phyloP scores from a whole-genome alignment of 2,329 filamentous ascomycete species.

The Trichoderma atrobrunneum region DNA sequence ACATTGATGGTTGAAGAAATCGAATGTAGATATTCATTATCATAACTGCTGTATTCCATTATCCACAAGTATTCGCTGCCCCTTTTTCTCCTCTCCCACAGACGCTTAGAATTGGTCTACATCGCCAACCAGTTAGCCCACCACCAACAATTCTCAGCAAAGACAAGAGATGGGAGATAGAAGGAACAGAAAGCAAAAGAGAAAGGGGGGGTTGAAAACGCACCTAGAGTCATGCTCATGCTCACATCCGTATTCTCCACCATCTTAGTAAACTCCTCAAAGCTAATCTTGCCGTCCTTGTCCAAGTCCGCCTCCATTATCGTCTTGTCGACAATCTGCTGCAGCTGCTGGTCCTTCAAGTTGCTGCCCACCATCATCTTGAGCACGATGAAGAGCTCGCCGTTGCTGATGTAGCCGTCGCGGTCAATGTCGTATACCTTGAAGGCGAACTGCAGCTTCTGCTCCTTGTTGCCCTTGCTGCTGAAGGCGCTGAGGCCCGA shows the following conservation, averaged over 20 bases:
- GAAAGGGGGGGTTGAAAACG: conserved; percentile 31
- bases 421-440: conserved; percentile 99
- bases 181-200: not conserved
- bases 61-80: conserved; percentile 19
- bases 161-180: not conserved
- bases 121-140: not conserved
- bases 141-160: not conserved
- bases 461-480: conserved; percentile 97
- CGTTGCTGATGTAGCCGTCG: conserved; percentile 97
- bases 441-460: conserved; percentile 97
- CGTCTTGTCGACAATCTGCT: conserved; percentile 99
- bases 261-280: conserved; percentile 98
- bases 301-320: conserved; percentile 99
- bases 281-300: conserved; percentile 95
- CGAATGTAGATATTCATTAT: conserved; percentile 27
- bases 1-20: not conserved
- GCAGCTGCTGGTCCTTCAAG: conserved; percentile 96
- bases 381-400: conserved; percentile 96
- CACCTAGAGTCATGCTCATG: conserved; percentile 72
- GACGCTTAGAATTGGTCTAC: conserved; percentile 27
- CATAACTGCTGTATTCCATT: conserved; percentile 26
- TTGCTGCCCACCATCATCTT: conserved; percentile 99
- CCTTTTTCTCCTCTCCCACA: not conserved
- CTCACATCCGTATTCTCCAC: conserved; percentile 87
- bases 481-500: conserved; percentile 93